A percentile compares a stretch with the other conserved stretches of the same genome.
Evolutionary conservation across 192 early-diverging fungal species (phyloP).

Genomic region (Thoreauomyces humboldtii): DNA sequence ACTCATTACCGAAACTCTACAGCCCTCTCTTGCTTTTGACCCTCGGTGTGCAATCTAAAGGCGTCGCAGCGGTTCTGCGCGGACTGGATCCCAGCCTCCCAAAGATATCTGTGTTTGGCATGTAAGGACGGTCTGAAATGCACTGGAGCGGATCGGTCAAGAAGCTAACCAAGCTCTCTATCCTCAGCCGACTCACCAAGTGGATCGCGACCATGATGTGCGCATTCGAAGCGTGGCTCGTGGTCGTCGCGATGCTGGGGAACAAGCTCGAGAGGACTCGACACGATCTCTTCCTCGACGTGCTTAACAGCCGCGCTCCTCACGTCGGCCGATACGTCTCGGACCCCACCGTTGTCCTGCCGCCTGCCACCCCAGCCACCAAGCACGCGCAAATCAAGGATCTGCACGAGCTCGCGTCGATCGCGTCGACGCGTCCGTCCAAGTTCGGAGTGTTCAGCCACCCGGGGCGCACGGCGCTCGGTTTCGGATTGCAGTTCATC

Average conservation of each 20-base stretch:
- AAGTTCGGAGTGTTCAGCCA: neutral
- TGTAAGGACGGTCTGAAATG: too few relatives aligned
- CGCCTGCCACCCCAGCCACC: neutral
- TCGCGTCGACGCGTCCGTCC: neutral
- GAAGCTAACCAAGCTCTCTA: too few relatives aligned
- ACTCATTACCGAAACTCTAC: neutral
- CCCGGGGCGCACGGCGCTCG: constrained; percentile 5
- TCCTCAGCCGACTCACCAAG: constrained; percentile 4
- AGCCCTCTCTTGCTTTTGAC: constrained; percentile 16
- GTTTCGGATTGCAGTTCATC: constrained; percentile 10
- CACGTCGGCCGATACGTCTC: constrained; percentile 4
- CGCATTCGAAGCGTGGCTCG: constrained; percentile 6
- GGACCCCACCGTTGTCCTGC: constrained; percentile 2
- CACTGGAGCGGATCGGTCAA: too few relatives aligned
- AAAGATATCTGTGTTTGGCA: neutral
- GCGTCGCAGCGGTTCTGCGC: neutral
- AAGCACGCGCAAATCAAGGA: neutral
- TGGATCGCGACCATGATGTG: constrained; percentile 19
- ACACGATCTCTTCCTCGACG: constrained; percentile 7
- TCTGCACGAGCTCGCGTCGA: neutral
- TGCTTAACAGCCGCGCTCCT: neutral
- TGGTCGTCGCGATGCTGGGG: constrained; percentile 4
- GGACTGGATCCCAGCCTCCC: neutral
- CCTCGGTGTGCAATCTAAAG: neutral
- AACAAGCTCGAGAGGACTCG: constrained; percentile 9